Evolutionary conservation across 2,329 filamentous ascomycete species (phyloP).

Genomic region (Xylariaceae sp.): DNA sequence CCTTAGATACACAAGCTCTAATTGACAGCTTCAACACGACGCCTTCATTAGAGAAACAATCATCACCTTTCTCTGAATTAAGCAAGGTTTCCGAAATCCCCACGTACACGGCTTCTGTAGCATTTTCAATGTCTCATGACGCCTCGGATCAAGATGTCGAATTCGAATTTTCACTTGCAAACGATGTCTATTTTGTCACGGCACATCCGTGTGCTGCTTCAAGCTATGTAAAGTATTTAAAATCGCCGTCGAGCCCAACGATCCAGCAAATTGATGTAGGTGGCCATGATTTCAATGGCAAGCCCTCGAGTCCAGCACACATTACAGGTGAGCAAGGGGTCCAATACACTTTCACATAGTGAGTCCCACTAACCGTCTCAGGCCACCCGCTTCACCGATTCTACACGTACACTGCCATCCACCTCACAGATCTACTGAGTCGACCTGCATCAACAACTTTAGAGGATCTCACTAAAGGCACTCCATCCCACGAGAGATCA

Average conservation of each 20-base stretch:
- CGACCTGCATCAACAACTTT: slow-evolving; percentile 47
- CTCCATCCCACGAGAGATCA: slow-evolving; percentile 21
- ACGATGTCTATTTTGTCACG: slow-evolving; percentile 70
- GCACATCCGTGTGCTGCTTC: slow-evolving; percentile 69
- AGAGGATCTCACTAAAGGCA: slow-evolving; percentile 24
- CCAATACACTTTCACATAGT: background rate
- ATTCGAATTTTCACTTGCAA: slow-evolving; percentile 54
- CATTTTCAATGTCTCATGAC: slow-evolving; percentile 52
- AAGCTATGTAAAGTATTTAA: slow-evolving; percentile 62
- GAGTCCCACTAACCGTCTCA: slow-evolving; percentile 36
- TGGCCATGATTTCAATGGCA: slow-evolving; percentile 52
- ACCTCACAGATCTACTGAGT: slow-evolving; percentile 62
- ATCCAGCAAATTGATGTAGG: slow-evolving; percentile 64
- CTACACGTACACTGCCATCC: slow-evolving; percentile 65
- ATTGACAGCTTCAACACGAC: slow-evolving; percentile 54
- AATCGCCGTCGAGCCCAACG: slow-evolving; percentile 65
- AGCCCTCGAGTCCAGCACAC: slow-evolving; percentile 54
- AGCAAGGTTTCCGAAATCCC: slow-evolving; percentile 42
- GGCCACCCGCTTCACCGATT: slow-evolving; percentile 70
- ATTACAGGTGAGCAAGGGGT: slow-evolving; percentile 51
- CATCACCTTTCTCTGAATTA: slow-evolving; percentile 47
- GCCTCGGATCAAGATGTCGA: slow-evolving; percentile 48
- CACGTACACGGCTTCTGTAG: slow-evolving; percentile 50
- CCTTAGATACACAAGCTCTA: slow-evolving; percentile 56
- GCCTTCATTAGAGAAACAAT: slow-evolving; percentile 50